phyloP scores from a whole-genome alignment of 352 stramenopile genomes.

The Phytophthora meadii region DNA sequence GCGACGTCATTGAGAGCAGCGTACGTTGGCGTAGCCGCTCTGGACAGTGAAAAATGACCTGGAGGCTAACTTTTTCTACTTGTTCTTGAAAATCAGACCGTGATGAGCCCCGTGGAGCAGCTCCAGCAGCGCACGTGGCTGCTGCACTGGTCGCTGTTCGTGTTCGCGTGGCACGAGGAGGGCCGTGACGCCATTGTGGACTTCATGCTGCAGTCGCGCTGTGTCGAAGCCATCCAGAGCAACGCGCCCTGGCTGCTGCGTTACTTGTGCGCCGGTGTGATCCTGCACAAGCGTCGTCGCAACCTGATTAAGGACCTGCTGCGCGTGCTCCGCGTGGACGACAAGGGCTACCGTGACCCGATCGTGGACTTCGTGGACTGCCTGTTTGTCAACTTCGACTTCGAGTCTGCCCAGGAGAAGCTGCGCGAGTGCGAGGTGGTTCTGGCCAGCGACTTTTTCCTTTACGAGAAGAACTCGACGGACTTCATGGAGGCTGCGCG shows the following conservation, averaged over 20 bases:
- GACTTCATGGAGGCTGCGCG: slow-evolving; percentile 98
- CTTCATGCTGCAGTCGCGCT: slow-evolving; percentile 94
- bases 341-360: slow-evolving; percentile 85
- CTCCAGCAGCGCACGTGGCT: slow-evolving; percentile 98
- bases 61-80: no score
- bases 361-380: slow-evolving; percentile 97
- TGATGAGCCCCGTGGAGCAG: slow-evolving; percentile 90
- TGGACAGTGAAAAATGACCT: background rate
- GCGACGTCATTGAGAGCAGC: slow-evolving; percentile 94
- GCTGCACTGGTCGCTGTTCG: slow-evolving; percentile 98
- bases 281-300: slow-evolving; percentile 96
- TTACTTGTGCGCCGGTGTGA: slow-evolving; percentile 97
- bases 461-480: slow-evolving; percentile 95
- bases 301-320: slow-evolving; percentile 96
- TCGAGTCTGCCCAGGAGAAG: slow-evolving; percentile 96
- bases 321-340: slow-evolving; percentile 93
- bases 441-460: slow-evolving; percentile 97
- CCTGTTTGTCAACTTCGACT: slow-evolving; percentile 99
- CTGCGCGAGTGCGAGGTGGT: slow-evolving; percentile 95
- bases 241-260: slow-evolving; percentile 98
- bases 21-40: slow-evolving; percentile 47
- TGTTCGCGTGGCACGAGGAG: slow-evolving; percentile 92
- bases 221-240: slow-evolving; percentile 98
- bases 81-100: slow-evolving; percentile 35
- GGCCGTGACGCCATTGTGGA: slow-evolving; percentile 97